Evolutionary conservation across 495 filamentous ascomycete species (phyloP).

Genomic region (Symbiotaphrina buchneri): DNA sequence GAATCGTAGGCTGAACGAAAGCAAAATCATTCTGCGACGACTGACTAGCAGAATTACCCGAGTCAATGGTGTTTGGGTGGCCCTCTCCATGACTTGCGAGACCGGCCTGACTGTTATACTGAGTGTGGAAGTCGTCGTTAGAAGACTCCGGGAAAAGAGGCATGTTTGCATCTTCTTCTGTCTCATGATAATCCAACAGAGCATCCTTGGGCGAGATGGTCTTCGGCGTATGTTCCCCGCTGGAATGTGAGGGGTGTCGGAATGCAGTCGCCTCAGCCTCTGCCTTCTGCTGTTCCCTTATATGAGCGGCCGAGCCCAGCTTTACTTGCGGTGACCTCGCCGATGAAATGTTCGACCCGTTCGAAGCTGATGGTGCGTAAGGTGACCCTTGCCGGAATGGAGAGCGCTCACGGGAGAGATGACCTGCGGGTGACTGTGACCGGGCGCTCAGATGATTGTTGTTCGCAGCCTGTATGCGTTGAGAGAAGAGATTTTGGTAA

Average conservation of each 20-base stretch:
- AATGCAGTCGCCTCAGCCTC: conserved; percentile 30
- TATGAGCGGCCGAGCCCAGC: conserved; percentile 31
- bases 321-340: conserved; percentile 15
- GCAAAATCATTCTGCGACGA: conserved; percentile 11
- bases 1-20: conserved; percentile 19
- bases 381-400: conserved; percentile 67
- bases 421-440: conserved; percentile 27
- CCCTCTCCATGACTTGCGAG: too few relatives aligned
- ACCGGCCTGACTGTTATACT: too few relatives aligned
- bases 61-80: too few relatives aligned
- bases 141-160: conserved; percentile 41
- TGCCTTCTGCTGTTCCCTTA: conserved; percentile 34
- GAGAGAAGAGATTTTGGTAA: conserved; percentile 41
- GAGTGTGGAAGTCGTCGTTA: too few relatives aligned
- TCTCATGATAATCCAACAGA: conserved; percentile 59
- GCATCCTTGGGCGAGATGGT: conserved; percentile 97
- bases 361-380: conserved; percentile 18
- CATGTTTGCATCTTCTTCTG: conserved; percentile 40
- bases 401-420: conserved; percentile 44
- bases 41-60: conserved; percentile 15
- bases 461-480: conserved; percentile 59
- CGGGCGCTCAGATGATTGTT: conserved; percentile 43
- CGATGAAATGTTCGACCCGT: conserved; percentile 11
- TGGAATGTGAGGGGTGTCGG: too few relatives aligned
- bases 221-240: conserved; percentile 48